Percentiles rank a stretch among this genome's conserved stretches.
These are phyloP conservation scores for Agrocybe pediades DNA, from an alignment of 768 basidiomycete genomes.

Conservation along the genomic window DNA sequence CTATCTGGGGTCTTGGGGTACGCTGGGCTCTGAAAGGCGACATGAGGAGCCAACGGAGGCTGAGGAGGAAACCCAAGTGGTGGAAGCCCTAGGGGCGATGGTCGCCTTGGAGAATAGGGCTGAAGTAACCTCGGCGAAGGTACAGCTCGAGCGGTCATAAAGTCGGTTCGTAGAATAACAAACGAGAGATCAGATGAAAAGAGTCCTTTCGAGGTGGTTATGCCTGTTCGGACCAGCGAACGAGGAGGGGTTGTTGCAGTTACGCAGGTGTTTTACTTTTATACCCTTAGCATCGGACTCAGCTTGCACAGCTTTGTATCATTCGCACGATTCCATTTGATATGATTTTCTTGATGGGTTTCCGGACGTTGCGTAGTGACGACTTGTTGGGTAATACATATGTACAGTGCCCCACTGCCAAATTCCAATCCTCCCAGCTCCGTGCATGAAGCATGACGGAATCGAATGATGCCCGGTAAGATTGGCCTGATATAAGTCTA, in stretches of 20 bases:
- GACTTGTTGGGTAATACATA: neutral
- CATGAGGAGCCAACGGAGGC: conserved; percentile 19
- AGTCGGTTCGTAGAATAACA: neutral
- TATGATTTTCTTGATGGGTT: neutral
- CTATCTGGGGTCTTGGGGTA: conserved; percentile 15
- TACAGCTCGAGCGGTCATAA: conserved; percentile 16
- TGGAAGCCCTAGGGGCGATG: conserved; percentile 20
- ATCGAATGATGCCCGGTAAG: no score
- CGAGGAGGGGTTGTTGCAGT: conserved; percentile 4
- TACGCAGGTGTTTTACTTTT: conserved; percentile 9
- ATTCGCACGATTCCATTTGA: neutral
- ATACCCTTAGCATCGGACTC: no score
- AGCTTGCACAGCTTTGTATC: conserved; percentile 19
- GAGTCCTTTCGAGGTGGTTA: conserved; percentile 13
- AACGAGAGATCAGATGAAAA: neutral
- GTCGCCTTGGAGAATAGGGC: conserved; percentile 22
- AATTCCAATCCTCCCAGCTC: no score
- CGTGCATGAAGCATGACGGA: no score
- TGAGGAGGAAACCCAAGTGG: conserved; percentile 14
- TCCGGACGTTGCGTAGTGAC: conserved; percentile 11
- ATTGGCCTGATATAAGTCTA: no score
- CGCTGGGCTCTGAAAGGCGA: conserved; percentile 16
- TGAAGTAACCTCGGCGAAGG: conserved; percentile 19
- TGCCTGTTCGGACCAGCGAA: conserved; percentile 23
- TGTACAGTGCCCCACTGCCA: neutral